Base-by-base conservation (phyloP, 345 rosid species). In the Eucalyptus paniculata region DNA sequence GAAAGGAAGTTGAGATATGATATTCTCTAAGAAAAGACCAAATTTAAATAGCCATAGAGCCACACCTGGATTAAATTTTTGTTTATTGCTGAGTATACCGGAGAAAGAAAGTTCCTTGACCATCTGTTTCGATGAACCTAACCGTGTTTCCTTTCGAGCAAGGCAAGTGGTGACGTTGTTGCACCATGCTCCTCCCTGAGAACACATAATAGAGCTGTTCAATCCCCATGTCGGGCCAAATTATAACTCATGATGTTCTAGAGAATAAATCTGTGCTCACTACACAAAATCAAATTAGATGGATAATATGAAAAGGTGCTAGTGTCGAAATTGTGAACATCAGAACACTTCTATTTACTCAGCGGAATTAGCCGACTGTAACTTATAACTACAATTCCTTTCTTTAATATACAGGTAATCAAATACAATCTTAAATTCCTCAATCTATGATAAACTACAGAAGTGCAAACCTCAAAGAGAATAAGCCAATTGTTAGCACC, bases 131-230 rank as follows among this genome's bases (percentile, higher is more conserved):
- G 99, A 98, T 47, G 99, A 97, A 88, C 99, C 99, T 91, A 96
- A 91, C 86, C 91, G 95, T 18, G 96, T 98, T 47, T 91, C 92
- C 92, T 93, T 96, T 53, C 99, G 94, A 44, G 49, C 89, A n/a
- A 95, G 92, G 89, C 99, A 98, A 72, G 91, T 91, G 44, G 96
- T 94, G 12, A 92, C 93, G 86, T 96, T 95, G 90, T 96, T 95
- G 92, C 99, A 98, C 99, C 99, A 98, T 87, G 98, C 98, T 90
- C 99, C 99, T 92, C 99, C 99, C 99, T 97, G 82, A 24, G 85
- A 89, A 86, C 49, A 24, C 37, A 89, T 13, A 10, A 45, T 40
- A 40, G 85, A 77, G 85, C 85, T 21, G 47, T 40, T 77, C 30
- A 77, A 40, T 77, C 85, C 42, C 17, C 47, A 40, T 40, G 85